These are phyloP conservation scores for Candida sp. DNA, from an alignment of 1,139 yeast species.

Conservation along the genomic window DNA sequence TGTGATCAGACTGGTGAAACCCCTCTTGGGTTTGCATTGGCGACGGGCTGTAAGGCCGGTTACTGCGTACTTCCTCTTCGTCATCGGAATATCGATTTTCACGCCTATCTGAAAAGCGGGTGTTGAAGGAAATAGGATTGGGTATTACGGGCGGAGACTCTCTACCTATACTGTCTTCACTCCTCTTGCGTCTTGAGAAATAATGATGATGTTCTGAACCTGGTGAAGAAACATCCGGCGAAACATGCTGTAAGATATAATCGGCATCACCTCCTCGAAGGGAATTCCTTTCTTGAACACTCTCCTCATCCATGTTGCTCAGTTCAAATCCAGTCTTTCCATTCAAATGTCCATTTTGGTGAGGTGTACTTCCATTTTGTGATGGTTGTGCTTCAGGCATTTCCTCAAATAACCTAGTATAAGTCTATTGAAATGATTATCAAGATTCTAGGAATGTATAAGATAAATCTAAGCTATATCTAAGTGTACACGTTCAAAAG, in stretches of 20 bases:
- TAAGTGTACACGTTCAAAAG: no score
- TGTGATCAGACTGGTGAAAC: conserved; percentile 5
- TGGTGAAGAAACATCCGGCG: conserved; percentile 6
- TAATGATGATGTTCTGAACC: conserved; percentile 4
- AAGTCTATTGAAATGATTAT: no score
- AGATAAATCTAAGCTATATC: no score
- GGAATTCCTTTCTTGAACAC: not conserved
- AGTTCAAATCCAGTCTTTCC: not conserved
- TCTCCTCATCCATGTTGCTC: not conserved
- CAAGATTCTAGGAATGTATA: no score
- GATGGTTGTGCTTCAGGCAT: not conserved
- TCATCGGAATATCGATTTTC: conserved; percentile 25
- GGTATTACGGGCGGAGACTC: conserved; percentile 21
- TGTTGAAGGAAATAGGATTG: conserved; percentile 27
- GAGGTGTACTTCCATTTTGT: not conserved
- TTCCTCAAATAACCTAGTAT: no score
- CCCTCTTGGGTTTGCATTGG: conserved; percentile 2
- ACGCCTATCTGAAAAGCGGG: conserved; percentile 16
- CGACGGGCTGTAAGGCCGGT: conserved; percentile 6
- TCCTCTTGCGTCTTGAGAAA: conserved; percentile 1
- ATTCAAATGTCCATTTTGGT: not conserved
- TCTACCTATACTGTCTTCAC: conserved; percentile 7
- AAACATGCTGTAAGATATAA: conserved; percentile 12
- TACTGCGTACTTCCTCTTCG: conserved; percentile 19
- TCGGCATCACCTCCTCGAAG: conserved; percentile 8